Evolutionary conservation across 495 filamentous ascomycete species (phyloP).

Genomic region (Hypoxylon cercidicola): DNA sequence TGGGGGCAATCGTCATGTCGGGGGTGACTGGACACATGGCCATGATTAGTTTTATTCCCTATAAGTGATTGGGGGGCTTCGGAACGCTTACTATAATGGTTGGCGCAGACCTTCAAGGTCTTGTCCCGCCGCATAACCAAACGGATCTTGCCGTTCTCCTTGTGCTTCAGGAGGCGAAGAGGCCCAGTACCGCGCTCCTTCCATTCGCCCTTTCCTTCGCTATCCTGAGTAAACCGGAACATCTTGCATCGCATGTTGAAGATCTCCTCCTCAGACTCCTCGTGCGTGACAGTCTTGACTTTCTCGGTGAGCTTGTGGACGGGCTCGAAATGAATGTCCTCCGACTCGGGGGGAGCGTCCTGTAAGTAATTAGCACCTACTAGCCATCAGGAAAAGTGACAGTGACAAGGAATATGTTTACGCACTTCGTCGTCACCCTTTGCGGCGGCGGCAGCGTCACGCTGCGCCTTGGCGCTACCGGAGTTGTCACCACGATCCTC

Average conservation of each 20-base stretch:
- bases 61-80: not conserved
- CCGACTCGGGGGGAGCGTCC: conserved; percentile 81
- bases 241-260: conserved; percentile 99
- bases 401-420: not conserved
- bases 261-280: conserved; percentile 94
- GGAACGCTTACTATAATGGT: conserved; percentile 90
- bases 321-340: conserved; percentile 96
- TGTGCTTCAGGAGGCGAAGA: conserved; percentile 95
- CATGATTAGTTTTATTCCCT: conserved; percentile 14
- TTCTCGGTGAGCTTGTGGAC: conserved; percentile 94
- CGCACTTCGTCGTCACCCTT: conserved; percentile 56
- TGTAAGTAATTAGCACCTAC: conserved; percentile 46
- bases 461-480: conserved; percentile 86
- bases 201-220: conserved; percentile 77
- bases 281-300: conserved; percentile 96
- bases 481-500: conserved; percentile 80
- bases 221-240: conserved; percentile 93
- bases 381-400: not conserved
- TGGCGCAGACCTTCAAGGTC: conserved; percentile 99
- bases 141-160: conserved; percentile 96
- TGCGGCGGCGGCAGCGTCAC: conserved; percentile 70
- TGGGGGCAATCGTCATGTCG: conserved; percentile 98
- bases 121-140: conserved; percentile 99
- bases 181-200: conserved; percentile 99
- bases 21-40: conserved; percentile 76